Evolutionary conservation across 768 basidiomycete species (phyloP), one percentile per base, ranked within the genome.

Genomic region (Pulveroboletus sp.): DNA sequence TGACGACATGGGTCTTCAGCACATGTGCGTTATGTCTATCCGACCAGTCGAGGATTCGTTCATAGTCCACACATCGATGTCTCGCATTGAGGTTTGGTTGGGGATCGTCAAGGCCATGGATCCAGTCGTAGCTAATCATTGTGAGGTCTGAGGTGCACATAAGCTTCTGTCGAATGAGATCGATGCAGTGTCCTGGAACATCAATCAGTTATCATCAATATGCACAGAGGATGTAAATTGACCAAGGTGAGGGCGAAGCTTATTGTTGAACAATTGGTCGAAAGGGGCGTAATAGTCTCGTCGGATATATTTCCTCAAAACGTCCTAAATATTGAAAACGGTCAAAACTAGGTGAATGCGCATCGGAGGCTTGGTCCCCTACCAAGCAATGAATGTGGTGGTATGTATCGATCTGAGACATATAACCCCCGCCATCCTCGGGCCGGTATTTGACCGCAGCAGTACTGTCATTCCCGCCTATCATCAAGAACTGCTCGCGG

Each of bases 331-430:
- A 6, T 5, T 14, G 12, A 12, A 12, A 11, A 22, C 6, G 8
- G 19, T 19, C 3, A 45, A 23, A 9, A 29, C 13, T 2, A 12
- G 39, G 16, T 7, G 20, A 23, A 26, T 44, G 16, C 16, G 6
- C 23, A 13, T 12, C 27, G 6, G 12, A 29, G 6, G 16, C 13
- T 12, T 24, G 3, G 8, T 26, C 4, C 5, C 43, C n/a, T 22
- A 55, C 54, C 32, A 55, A 8, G 29, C 51, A 56, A 36, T 53
- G 54, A 20, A 56, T 8, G 31, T 49, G 43, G 34, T 53, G 54
- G 26, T 47, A 40, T 19, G 32, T 36, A 30, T 53, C 54, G 8
- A 56, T 6, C 3, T 53, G 31, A 5, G 47, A 43, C 51, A 56
- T 49, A 26, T 53, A 53, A 3, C 54, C 54, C 10, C 54, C 54